Percentiles rank a stretch among this genome's conserved stretches.
Conservation (phyloP, 768 basidiomycete species). For the Leccinum obscurum region DNA sequence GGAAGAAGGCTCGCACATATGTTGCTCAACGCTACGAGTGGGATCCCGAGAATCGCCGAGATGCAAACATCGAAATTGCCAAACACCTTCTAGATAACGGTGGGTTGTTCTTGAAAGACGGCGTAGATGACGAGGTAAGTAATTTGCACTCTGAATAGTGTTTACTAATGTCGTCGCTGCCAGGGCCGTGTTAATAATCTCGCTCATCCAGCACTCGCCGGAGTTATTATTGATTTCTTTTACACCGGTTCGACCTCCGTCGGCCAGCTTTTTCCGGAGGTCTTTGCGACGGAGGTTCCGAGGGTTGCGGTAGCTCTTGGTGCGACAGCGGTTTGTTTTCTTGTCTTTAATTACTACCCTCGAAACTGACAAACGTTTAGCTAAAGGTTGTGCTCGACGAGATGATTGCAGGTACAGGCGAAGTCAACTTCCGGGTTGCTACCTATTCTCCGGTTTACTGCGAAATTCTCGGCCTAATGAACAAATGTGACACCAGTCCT, state of each 20-base stretch:
- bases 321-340: neutral
- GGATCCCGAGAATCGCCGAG: neutral
- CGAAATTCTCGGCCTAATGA: no score
- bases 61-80: neutral
- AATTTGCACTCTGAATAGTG: neutral
- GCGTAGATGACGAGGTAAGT: neutral
- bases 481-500: no score
- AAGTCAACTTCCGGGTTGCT: no score
- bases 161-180: neutral
- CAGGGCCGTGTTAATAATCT: neutral
- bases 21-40: neutral
- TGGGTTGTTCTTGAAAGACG: neutral
- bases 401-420: no score
- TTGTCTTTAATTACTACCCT: neutral
- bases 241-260: neutral
- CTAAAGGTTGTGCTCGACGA: neutral
- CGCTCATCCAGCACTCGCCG: neutral
- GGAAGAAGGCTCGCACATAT: neutral
- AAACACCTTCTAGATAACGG: neutral
- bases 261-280: neutral
- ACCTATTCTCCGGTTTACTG: no score
- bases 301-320: neutral
- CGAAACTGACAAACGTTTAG: neutral
- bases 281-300: neutral
- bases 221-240: neutral